Base-by-base conservation (phyloP, 2,329 filamentous ascomycete genomes). In the Pseudocercospora pini-densiflorae region DNA sequence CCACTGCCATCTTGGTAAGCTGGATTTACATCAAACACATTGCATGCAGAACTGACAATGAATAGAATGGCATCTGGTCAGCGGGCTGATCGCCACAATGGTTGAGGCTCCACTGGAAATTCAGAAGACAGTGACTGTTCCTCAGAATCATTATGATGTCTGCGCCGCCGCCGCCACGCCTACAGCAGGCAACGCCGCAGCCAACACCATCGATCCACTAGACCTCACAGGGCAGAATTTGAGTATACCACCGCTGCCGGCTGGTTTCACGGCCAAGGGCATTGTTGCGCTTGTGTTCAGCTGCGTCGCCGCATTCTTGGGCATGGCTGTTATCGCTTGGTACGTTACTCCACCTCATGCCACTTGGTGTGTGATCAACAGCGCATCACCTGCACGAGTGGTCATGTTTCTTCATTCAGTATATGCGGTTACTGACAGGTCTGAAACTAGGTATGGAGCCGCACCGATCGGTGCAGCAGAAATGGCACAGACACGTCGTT, bases 221-320 rank as follows among this genome's bases (percentile, higher is more conserved):
- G 86, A 95, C 68, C 79, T 93, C 1, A 79, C 76, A 0, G 90
- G 89, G 9, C 81, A 90, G 76, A 89, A 89, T 63, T 79, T 75
- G 40, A 82, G 84, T 1, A 85, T 87, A 0, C 78, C 77, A 0
- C 83, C 80, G 51, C 75, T 94, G 16, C 91, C 91, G 0, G 83
- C 81, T 0, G 92, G 92, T 0, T 93, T 94, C 76, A 92, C 89
- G 0, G 77, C 88, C 0, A 84, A 85, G 40, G 92, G 92, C 7
- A 90, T 91, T 51, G 86, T 93, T 1, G 92, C 92, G 10, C 79
- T 95, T 71, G 89, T 89, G 1, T 92, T 94, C 75, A 92, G 89
- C 74, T 86, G 86, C 69, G 68, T 93, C 2, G 85, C 85, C 16
- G 92, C 91, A 2, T 81, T 93, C 58, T 71, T 92, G 6, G 92